Evolutionary conservation across 257 asterid genomes (phyloP).

Genomic region (Handroanthus guayacan): DNA sequence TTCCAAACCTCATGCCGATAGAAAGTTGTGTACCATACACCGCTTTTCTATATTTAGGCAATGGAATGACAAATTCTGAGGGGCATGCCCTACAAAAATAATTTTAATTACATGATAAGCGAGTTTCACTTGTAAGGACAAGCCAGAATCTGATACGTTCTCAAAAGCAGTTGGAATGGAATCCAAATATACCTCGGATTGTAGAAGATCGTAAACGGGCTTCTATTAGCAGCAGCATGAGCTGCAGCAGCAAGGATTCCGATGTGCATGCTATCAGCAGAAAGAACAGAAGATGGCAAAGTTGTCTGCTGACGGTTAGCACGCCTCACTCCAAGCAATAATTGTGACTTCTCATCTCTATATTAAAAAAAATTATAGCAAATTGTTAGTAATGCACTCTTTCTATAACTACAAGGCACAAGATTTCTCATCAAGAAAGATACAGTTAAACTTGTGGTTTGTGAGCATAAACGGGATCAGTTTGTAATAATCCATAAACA

Average conservation of each 20-base stretch:
- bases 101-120: conserved; percentile 6
- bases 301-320: conserved; percentile 85
- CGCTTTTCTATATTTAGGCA: conserved; percentile 74
- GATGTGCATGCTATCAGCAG: conserved; percentile 99
- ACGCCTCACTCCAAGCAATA: conserved; percentile 91
- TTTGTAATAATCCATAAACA: too few species aligned
- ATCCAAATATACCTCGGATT: conserved; percentile 75
- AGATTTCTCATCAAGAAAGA: not conserved
- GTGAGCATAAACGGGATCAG: not conserved
- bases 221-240: conserved; percentile 93
- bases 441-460: not conserved
- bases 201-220: conserved; percentile 85
- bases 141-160: not conserved
- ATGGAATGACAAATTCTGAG: conserved; percentile 88
- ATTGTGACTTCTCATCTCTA: conserved; percentile 90
- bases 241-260: conserved; percentile 99
- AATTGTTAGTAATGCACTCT: not conserved
- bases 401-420: not conserved
- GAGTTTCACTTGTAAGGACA: not conserved
- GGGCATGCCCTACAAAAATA: conserved; percentile 78
- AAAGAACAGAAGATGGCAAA: conserved; percentile 90
- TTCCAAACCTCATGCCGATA: conserved; percentile 90
- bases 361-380: not conserved
- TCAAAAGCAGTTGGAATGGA: not conserved
- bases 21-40: conserved; percentile 79